These are phyloP conservation scores for Colletotrichum spaethianum DNA, from an alignment of 2,329 filamentous ascomycete genomes.

Conservation along the genomic window DNA sequence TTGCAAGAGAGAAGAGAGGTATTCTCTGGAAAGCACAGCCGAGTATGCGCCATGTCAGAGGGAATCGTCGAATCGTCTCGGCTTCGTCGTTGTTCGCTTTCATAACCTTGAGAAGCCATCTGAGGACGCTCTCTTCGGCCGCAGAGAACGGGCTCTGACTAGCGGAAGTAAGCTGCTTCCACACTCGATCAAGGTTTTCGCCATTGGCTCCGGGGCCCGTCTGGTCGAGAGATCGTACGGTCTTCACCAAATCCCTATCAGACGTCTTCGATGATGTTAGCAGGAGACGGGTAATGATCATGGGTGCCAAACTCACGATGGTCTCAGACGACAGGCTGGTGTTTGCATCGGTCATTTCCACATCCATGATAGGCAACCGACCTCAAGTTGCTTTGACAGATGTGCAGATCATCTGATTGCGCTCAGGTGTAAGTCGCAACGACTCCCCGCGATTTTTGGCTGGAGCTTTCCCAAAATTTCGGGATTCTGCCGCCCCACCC, in stretches of 20 bases:
- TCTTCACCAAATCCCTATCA: conserved; percentile 61
- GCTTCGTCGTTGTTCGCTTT: conserved; percentile 58
- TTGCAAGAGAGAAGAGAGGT: conserved; percentile 77
- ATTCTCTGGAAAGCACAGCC: conserved; percentile 74
- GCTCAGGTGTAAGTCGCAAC: neutral
- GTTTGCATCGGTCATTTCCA: conserved; percentile 33
- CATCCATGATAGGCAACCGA: conserved; percentile 34
- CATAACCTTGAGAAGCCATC: conserved; percentile 76
- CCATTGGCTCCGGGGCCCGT: conserved; percentile 59
- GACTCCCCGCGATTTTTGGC: conserved; percentile 32
- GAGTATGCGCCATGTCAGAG: conserved; percentile 74
- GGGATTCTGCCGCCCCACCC: conserved; percentile 60
- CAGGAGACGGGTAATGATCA: neutral
- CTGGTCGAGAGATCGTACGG: conserved; percentile 70
- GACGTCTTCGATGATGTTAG: conserved; percentile 43
- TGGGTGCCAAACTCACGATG: conserved; percentile 17
- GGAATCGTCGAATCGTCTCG: conserved; percentile 69
- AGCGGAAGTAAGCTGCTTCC: conserved; percentile 62
- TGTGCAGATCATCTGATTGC: conserved; percentile 6
- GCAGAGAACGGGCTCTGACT: conserved; percentile 62
- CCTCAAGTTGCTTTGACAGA: conserved; percentile 4
- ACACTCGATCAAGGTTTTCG: conserved; percentile 64
- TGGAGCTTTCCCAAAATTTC: conserved; percentile 56
- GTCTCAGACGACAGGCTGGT: conserved; percentile 18
- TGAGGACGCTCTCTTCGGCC: conserved; percentile 70